phyloP scores from a whole-genome alignment of 2,329 filamentous ascomycete genomes.

The Botrytis aclada region DNA sequence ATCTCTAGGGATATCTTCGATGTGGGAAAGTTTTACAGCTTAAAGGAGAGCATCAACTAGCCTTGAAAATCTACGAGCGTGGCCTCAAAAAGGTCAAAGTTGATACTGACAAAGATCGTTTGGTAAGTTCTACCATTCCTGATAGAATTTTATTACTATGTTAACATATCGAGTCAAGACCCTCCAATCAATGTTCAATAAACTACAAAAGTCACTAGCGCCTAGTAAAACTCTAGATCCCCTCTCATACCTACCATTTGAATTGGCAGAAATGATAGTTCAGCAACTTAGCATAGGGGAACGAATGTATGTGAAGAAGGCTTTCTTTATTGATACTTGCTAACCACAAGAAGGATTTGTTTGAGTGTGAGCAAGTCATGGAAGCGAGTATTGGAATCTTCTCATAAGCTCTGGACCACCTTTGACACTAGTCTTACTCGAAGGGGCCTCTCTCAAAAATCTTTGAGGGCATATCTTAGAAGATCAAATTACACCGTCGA shows the following conservation, averaged over 20 bases:
- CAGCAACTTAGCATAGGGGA: conserved; percentile 34
- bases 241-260: conserved; percentile 36
- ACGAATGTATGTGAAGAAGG: conserved; percentile 31
- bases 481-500: conserved; percentile 35
- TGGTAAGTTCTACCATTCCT: conserved; percentile 24
- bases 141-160: not conserved
- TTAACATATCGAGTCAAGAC: conserved; percentile 28
- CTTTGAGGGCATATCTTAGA: conserved; percentile 31
- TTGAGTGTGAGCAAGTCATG: conserved; percentile 35
- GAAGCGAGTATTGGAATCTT: conserved; percentile 35
- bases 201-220: conserved; percentile 30
- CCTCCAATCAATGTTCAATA: conserved; percentile 34
- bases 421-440: conserved; percentile 31
- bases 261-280: conserved; percentile 37
- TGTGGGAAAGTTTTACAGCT: conserved; percentile 37
- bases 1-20: conserved; percentile 37
- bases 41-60: conserved; percentile 32
- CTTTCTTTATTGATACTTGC: not conserved
- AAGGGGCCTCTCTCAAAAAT: conserved; percentile 26
- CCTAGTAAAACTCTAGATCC: conserved; percentile 35
- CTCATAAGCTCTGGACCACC: conserved; percentile 34
- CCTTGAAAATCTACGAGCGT: conserved; percentile 38
- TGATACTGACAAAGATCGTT: conserved; percentile 33
- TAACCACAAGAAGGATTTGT: conserved; percentile 31
- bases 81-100: conserved; percentile 37